phyloP scores from a whole-genome alignment of 192 early-diverging fungal genomes.

The Geosiphon pyriformis region DNA sequence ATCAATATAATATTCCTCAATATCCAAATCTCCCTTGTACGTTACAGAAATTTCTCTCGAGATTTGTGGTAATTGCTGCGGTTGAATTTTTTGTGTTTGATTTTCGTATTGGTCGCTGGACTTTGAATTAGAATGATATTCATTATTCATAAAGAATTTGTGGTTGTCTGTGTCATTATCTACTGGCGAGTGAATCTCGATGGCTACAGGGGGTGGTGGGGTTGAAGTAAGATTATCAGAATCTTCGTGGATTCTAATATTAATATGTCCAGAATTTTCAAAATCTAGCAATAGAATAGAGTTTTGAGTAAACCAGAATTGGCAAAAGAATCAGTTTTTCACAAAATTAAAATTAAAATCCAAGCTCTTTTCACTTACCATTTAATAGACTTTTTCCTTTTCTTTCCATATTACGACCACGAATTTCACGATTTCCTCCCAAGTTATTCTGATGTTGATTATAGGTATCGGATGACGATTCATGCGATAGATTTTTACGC shows the following conservation, averaged over 20 bases:
- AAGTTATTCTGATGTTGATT: background rate
- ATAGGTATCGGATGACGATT: too few relatives aligned
- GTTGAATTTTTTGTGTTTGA: background rate
- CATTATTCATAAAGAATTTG: too few relatives aligned
- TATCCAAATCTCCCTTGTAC: constrained; percentile 30
- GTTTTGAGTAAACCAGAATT: background rate
- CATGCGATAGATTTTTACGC: too few relatives aligned
- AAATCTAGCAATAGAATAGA: background rate
- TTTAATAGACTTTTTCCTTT: background rate
- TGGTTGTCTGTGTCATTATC: background rate
- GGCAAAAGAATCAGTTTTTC: background rate
- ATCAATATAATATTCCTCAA: constrained; percentile 36
- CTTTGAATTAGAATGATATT: too few relatives aligned
- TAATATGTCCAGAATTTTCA: constrained; percentile 18
- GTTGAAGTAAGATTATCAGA: background rate
- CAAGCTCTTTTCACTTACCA: background rate
- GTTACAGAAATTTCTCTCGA: constrained; percentile 6
- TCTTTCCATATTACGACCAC: background rate
- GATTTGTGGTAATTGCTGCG: background rate
- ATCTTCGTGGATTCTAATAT: constrained; percentile 8
- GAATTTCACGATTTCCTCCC: background rate
- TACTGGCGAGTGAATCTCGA: background rate
- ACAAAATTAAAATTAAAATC: background rate
- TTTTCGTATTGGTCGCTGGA: background rate
- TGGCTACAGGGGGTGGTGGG: background rate